Evolutionary conservation across 2,329 filamentous ascomycete genomes (phyloP).

Genomic region (Uncinocarpus reesii): DNA sequence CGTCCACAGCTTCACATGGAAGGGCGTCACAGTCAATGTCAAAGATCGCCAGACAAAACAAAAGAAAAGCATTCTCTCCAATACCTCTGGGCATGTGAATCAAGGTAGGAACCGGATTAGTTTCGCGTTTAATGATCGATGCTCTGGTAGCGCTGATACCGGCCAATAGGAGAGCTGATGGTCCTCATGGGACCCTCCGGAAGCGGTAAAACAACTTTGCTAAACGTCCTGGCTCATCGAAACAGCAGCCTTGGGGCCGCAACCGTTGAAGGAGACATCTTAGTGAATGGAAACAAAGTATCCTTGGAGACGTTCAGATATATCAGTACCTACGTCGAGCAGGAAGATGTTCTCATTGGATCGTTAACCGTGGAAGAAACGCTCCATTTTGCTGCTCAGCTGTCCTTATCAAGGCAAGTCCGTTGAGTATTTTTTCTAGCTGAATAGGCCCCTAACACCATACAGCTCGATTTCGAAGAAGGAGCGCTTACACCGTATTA

Average conservation of each 20-base stretch:
- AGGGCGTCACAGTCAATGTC: conserved; percentile 57
- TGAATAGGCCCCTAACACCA: conserved; percentile 14
- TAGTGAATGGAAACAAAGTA: conserved; percentile 53
- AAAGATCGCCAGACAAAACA: conserved; percentile 59
- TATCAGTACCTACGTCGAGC: conserved; percentile 70
- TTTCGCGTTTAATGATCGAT: background rate
- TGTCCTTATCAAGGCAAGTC: conserved; percentile 49
- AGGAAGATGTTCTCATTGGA: conserved; percentile 75
- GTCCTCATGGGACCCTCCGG: conserved; percentile 72
- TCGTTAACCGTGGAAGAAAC: conserved; percentile 73
- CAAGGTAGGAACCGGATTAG: conserved; percentile 39
- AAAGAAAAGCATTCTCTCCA: conserved; percentile 52
- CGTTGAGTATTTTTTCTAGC: too few species aligned
- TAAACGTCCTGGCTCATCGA: conserved; percentile 66
- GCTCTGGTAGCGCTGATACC: background rate
- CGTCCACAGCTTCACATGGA: conserved; percentile 57
- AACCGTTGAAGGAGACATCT: conserved; percentile 42
- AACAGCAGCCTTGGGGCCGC: conserved; percentile 44
- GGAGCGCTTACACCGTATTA: conserved; percentile 54
- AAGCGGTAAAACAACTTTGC: conserved; percentile 70
- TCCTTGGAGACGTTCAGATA: conserved; percentile 49
- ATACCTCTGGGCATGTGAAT: conserved; percentile 53
- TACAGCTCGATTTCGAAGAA: conserved; percentile 42
- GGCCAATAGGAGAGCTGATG: conserved; percentile 52
- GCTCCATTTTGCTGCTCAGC: conserved; percentile 62